Base-by-base conservation (phyloP, 208 protist genomes). In the Jaenimonas drosophilae region DNA sequence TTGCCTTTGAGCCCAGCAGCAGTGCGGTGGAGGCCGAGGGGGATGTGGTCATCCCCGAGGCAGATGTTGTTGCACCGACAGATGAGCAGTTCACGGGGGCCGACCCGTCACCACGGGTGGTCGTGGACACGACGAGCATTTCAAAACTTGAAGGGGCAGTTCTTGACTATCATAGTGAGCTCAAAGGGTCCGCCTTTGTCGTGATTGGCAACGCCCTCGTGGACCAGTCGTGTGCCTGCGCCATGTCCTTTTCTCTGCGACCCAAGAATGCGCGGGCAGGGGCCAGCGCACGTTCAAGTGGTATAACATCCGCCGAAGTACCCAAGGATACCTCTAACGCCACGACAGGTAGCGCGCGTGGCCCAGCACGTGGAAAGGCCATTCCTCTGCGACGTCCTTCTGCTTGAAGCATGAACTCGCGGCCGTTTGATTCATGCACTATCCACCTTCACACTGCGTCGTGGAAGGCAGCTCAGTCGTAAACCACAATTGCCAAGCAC, bases 191-290 rank as follows among this genome's bases (percentile, higher is more conserved):
- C 1, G 80, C 86, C 1, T 94, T 94, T 61, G 86, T 94, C 0
- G 80, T 90, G 1, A 69, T 94, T 0, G 86, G 86, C 0, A 94
- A 94, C 48, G 81, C 86, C 44, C 57, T 91, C n/a, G 73, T 94
- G 0, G 86, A 94, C 39, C 63, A 90, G 55, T 83, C 81, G 4
- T 94, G 86, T 53, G 81, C 81, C 7, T 94, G 86, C 37, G 86
- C 81, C 37, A 70, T 91, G 66, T 94, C 86, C n/a, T 94, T 94
- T 40, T 94, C 86, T 0, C 52, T 94, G 46, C 14, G 19, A 52
- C 47, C 31, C 17, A 50, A 36, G 14, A 37, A 26, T n/a, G 20
- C 48, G n/a, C n/a, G 25, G 16, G 19, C 23, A 30, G 26, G 30
- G n/a, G n/a, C n/a, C n/a, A n/a, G n/a, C n/a, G n/a, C n/a, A n/a